Evolutionary conservation across 2,329 filamentous ascomycete species (phyloP), one percentile per base, ranked within the genome.

Genomic region (Aureobasidium sp.): DNA sequence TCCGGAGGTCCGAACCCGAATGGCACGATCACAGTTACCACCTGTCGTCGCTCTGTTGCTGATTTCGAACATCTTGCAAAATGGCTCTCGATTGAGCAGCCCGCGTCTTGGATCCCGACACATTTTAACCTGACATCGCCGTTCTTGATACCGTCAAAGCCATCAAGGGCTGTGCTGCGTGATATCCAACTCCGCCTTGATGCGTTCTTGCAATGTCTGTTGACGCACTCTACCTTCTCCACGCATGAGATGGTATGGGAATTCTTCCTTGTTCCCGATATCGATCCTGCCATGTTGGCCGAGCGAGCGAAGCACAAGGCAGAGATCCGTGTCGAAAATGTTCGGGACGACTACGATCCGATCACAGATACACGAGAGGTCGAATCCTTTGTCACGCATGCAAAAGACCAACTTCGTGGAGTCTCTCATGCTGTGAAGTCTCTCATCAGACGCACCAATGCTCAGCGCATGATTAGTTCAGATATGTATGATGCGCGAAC

Each of bases 201-300:
- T 74, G 88, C 86, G 67, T 97, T 97, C 69, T 78, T 99, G 68
- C 90, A 90, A 67, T 90, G 92, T 20, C 82, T 99, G 66, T 81
- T 99, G 29, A 82, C 84, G 9, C 94, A 99, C 71, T 89, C 93
- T 3, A 97, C 94, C 0, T 97, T 99, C 71, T 84, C 91, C 0
- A 96, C 90, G 0, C 95, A 99, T 71, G 94, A 99, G 77, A 91
- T 97, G 83, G 82, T 99, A 2, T 99, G 94, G 95, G 94, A 99
- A 70, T 99, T 99, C 76, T 96, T 99, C 75, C 82, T 99, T 0
- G 92, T 99, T 13, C 94, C 94, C 1, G 94, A 99, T 68, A 85
- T 99, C 55, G 90, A 96, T 71, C 83, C 90, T 0, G 86, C 91
- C 24, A 91, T 92, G 84, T 93, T 97, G 82, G 88, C 90, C 59